A percentile compares a stretch with the other conserved stretches of the same genome.
phyloP scores from a whole-genome alignment of 192 early-diverging fungal genomes.

The Gryganskiella cystojenkinii region DNA sequence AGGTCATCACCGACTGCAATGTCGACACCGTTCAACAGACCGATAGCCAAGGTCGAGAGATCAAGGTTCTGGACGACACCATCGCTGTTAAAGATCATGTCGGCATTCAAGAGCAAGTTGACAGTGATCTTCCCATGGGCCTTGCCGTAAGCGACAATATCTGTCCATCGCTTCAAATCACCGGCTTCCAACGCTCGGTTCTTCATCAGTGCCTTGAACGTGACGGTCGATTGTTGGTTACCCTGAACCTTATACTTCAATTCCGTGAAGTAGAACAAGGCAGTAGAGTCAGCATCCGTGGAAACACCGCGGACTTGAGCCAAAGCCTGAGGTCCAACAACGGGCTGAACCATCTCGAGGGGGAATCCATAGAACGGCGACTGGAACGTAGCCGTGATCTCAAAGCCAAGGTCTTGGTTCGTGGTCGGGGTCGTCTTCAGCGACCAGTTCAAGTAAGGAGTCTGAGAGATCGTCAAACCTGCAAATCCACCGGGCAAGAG shows the following conservation, averaged over 20 bases:
- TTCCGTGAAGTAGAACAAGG: slow-evolving; percentile 17
- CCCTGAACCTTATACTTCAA: slow-evolving; percentile 20
- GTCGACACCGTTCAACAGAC: not conserved
- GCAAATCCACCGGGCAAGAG: slow-evolving; percentile 11
- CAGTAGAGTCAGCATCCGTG: not conserved
- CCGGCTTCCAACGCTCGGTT: too few species aligned
- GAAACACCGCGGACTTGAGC: slow-evolving; percentile 1
- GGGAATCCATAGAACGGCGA: slow-evolving; percentile 41
- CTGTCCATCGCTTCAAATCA: not conserved
- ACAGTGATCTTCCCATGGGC: slow-evolving; percentile 21
- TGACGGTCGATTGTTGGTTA: slow-evolving; percentile 9
- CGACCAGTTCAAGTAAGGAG: slow-evolving; percentile 40
- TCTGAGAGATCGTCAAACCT: slow-evolving; percentile 27
- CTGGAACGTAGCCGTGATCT: slow-evolving; percentile 35
- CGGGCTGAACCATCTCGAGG: not conserved
- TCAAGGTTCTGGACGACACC: slow-evolving; percentile 22
- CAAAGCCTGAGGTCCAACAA: slow-evolving; percentile 5
- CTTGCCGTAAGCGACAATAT: slow-evolving; percentile 13
- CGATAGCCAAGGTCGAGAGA: slow-evolving; percentile 3
- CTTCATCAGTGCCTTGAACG: too few species aligned
- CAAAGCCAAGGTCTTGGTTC: not conserved
- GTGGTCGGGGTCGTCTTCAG: slow-evolving; percentile 16
- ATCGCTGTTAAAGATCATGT: slow-evolving; percentile 23
- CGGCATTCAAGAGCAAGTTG: slow-evolving; percentile 4
- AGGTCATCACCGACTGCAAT: slow-evolving; percentile 26